Evolutionary conservation across 2,329 filamentous ascomycete species (phyloP).

Genomic region (Clonostachys rhizophaga): DNA sequence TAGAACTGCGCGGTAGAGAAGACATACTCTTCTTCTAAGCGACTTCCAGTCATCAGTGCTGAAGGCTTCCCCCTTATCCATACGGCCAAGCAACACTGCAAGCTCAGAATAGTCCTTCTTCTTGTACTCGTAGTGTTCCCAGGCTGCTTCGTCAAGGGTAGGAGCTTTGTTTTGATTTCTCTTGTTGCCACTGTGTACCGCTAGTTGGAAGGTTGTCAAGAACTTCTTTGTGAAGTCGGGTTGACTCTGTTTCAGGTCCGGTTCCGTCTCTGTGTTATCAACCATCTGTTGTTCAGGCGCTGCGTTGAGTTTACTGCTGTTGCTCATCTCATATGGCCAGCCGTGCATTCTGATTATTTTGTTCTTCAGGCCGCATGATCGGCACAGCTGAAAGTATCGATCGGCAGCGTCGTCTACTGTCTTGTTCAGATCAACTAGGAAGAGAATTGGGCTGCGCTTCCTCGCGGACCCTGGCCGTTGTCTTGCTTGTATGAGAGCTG

Average conservation of each 20-base stretch:
- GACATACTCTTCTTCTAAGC: slow-evolving; percentile 20
- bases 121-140: slow-evolving; percentile 29
- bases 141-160: slow-evolving; percentile 35
- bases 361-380: slow-evolving; percentile 23
- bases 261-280: not conserved
- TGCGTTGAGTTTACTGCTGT: slow-evolving; percentile 19
- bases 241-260: not conserved
- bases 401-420: slow-evolving; percentile 38
- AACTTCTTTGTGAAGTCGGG: slow-evolving; percentile 28
- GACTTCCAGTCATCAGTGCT: slow-evolving; percentile 17
- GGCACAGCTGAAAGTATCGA: slow-evolving; percentile 30
- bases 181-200: slow-evolving; percentile 3
- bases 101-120: slow-evolving; percentile 17
- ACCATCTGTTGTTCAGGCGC: not conserved
- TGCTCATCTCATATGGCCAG: slow-evolving; percentile 28
- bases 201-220: slow-evolving; percentile 16
- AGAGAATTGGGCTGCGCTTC: slow-evolving; percentile 27
- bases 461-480: slow-evolving; percentile 11
- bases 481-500: slow-evolving; percentile 28
- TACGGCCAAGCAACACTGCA: slow-evolving; percentile 24
- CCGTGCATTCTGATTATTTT: slow-evolving; percentile 32
- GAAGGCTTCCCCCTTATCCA: slow-evolving; percentile 16
- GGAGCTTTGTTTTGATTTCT: slow-evolving; percentile 20
- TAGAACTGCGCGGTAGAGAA: slow-evolving; percentile 31
- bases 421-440: slow-evolving; percentile 41